Conservation (phyloP, 2,329 filamentous ascomycete genomes). For the Fusarium metavorans region DNA sequence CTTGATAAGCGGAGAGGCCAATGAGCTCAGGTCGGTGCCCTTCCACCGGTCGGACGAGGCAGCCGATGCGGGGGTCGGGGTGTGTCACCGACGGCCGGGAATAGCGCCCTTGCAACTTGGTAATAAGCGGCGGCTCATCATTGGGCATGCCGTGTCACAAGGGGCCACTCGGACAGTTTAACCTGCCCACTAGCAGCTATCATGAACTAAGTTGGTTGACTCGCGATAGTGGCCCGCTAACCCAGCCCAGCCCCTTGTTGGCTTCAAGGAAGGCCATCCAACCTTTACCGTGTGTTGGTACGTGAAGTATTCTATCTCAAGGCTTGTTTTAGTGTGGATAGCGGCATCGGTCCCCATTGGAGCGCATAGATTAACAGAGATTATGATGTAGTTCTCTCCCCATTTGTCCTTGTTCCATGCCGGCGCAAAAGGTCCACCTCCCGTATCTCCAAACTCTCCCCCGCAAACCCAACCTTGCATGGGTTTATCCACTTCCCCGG, state of each 20-base stretch:
- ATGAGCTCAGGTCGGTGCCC: slow-evolving; percentile 1
- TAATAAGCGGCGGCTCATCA: neutral
- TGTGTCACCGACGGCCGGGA: slow-evolving; percentile 3
- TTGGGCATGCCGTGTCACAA: slow-evolving; percentile 4
- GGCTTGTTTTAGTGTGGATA: neutral
- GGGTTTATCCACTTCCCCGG: slow-evolving; percentile 19
- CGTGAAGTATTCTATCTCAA: neutral
- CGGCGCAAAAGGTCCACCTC: neutral
- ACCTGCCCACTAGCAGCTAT: neutral
- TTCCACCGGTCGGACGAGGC: neutral
- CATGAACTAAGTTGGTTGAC: slow-evolving; percentile 7
- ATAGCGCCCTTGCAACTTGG: neutral
- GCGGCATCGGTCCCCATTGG: slow-evolving; percentile 6
- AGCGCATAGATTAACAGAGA: neutral
- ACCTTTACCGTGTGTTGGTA: neutral
- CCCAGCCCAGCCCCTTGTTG: neutral
- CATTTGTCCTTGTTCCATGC: neutral
- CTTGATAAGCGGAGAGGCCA: slow-evolving; percentile 8
- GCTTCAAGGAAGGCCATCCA: neutral
- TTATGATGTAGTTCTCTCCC: slow-evolving; percentile 5
- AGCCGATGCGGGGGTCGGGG: slow-evolving; percentile 17
- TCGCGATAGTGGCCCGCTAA: neutral
- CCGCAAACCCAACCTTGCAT: slow-evolving; percentile 9
- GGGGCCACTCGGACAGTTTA: neutral
- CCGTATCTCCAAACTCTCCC: slow-evolving; percentile 11